A percentile compares a stretch with the other conserved stretches of the same genome.
These are phyloP conservation scores for Dictyostelium purpureum DNA, from an alignment of 78 protist species.

Conservation along the genomic window DNA sequence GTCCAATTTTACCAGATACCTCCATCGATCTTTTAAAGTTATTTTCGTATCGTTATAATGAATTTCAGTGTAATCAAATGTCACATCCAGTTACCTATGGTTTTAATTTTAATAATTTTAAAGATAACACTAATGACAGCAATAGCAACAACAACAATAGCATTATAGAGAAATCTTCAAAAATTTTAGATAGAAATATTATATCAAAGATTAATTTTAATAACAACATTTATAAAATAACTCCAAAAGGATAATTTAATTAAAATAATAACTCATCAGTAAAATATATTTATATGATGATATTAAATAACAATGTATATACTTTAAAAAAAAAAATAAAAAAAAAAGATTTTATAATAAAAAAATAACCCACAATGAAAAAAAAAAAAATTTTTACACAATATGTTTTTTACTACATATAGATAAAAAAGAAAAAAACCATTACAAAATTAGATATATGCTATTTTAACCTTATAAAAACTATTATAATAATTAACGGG, in stretches of 20 bases:
- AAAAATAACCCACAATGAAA: too few relatives aligned
- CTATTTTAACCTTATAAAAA: too few relatives aligned
- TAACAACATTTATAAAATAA: background rate
- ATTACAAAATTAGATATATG: too few relatives aligned
- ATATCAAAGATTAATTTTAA: background rate
- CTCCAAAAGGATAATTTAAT: conserved; percentile 6
- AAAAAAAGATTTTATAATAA: too few relatives aligned
- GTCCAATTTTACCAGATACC: conserved; percentile 46
- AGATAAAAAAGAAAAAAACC: too few relatives aligned
- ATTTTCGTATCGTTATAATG: background rate
- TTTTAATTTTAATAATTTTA: background rate
- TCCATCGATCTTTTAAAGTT: background rate
- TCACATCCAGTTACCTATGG: conserved; percentile 27
- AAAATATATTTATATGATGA: too few relatives aligned
- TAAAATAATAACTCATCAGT: too few relatives aligned
- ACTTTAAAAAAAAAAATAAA: too few relatives aligned
- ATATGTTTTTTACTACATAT: too few relatives aligned
- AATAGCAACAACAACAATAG: background rate
- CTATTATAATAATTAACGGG: too few relatives aligned
- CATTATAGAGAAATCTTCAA: background rate
- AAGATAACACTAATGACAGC: background rate
- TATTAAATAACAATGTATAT: too few relatives aligned
- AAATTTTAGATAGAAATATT: conserved; percentile 23
- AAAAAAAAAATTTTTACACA: too few relatives aligned
- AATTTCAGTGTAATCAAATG: conserved; percentile 18